These are phyloP conservation scores for Ploettnerulaceae sp. DNA, from an alignment of 2,329 filamentous ascomycete species.

Conservation along the genomic window DNA sequence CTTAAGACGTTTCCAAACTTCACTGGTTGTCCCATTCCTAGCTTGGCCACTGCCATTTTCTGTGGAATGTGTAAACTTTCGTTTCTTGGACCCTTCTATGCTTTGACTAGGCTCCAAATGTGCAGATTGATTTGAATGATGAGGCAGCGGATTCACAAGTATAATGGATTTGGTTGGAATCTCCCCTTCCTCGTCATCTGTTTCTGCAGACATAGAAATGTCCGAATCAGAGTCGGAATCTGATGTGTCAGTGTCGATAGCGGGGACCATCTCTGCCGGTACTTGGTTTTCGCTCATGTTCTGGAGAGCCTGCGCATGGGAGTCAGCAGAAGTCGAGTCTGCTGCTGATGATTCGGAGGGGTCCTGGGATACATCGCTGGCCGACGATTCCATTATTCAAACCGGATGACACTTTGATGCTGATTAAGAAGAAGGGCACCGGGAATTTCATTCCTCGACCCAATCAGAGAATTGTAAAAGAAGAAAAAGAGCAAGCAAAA, in stretches of 20 bases:
- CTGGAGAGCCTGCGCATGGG: constrained; percentile 17
- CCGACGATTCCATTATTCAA: constrained; percentile 28
- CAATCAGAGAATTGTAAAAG: constrained; percentile 22
- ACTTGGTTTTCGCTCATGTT: constrained; percentile 11
- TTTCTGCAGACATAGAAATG: constrained; percentile 36
- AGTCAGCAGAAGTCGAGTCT: constrained; percentile 24
- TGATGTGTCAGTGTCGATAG: constrained; percentile 24
- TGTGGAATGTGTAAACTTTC: constrained; percentile 23
- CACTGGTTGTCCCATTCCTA: constrained; percentile 14
- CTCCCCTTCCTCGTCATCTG: constrained; percentile 30
- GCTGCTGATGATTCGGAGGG: constrained; percentile 30
- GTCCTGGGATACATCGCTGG: constrained; percentile 25
- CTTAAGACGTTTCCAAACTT: constrained; percentile 29
- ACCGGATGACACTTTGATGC: constrained; percentile 3
- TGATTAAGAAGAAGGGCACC: constrained; percentile 9
- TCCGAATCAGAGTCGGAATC: constrained; percentile 35
- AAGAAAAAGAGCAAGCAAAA: constrained; percentile 23
- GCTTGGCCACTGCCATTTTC: constrained; percentile 17
- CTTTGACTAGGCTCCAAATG: neutral
- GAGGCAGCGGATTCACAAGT: constrained; percentile 8
- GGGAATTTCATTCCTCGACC: constrained; percentile 10
- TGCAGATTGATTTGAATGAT: neutral
- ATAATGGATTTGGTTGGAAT: neutral
- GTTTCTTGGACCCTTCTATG: constrained; percentile 24
- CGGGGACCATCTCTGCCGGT: constrained; percentile 12